Conservation (phyloP, 345 rosid genomes). For the Litchi chinensis region DNA sequence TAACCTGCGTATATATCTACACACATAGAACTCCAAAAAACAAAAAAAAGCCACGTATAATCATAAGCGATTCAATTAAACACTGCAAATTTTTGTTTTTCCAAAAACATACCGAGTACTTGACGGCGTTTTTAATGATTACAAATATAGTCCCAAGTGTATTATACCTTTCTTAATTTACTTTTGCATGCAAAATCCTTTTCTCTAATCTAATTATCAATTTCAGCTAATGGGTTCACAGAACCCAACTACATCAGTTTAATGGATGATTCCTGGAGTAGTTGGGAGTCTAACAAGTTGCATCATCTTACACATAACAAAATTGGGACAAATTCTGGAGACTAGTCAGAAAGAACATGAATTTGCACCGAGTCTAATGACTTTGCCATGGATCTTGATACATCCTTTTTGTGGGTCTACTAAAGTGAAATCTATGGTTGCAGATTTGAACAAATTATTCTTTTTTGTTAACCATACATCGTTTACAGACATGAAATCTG, state of each 20-base stretch:
- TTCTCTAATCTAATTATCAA: not conserved
- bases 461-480: not conserved
- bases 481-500: conserved; percentile 11
- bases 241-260: not conserved
- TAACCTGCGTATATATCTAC: too few relatives aligned
- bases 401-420: not conserved
- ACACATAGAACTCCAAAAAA: too few relatives aligned
- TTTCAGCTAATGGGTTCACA: not conserved
- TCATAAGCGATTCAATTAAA: too few relatives aligned
- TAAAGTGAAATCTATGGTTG: not conserved
- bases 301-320: not conserved
- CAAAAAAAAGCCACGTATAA: too few relatives aligned
- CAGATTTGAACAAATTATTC: not conserved
- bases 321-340: conserved; percentile 3
- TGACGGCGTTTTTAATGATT: too few relatives aligned
- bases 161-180: too few relatives aligned
- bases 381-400: not conserved
- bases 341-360: not conserved
- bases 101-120: too few relatives aligned
- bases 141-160: too few relatives aligned
- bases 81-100: too few relatives aligned
- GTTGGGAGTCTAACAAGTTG: conserved; percentile 29
- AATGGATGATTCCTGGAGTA: not conserved
- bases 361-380: not conserved
- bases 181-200: too few relatives aligned